A percentile compares a stretch with the other conserved stretches of the same genome.
phyloP scores from a whole-genome alignment of 176 grass and related monocot species.

The Cenchrus americanus region DNA sequence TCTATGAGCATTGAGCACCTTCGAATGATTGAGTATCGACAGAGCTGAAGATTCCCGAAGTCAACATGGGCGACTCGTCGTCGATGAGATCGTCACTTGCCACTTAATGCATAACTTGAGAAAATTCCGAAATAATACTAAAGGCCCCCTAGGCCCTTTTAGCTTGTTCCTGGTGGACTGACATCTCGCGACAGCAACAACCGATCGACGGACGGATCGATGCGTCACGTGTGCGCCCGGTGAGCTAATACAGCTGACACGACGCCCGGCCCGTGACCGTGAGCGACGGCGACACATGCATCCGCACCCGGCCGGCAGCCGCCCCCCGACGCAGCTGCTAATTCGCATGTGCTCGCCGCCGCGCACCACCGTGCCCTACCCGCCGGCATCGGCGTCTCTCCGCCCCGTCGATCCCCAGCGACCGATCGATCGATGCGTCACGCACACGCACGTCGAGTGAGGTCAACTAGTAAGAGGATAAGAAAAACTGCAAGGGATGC shows the following conservation, averaged over 20 bases:
- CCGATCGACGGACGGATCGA: neutral
- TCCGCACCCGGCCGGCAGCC: neutral
- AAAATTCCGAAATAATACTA: no score
- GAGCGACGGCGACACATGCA: slow-evolving; percentile 27
- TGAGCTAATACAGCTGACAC: neutral
- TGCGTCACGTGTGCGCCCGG: neutral
- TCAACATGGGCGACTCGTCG: no score
- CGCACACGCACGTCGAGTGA: neutral
- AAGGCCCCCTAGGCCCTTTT: neutral
- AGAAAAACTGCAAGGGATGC: neutral
- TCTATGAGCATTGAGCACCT: no score
- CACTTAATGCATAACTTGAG: no score
- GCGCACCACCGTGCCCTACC: neutral
- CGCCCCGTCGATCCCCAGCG: neutral
- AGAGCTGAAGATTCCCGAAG: no score
- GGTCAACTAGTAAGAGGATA: neutral
- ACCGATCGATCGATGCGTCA: neutral
- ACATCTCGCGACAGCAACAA: no score
- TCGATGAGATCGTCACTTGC: no score
- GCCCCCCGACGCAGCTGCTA: neutral
- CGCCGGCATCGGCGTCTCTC: neutral
- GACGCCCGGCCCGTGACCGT: neutral
- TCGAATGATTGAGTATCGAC: no score
- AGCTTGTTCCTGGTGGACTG: neutral
- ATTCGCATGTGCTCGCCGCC: slow-evolving; percentile 35